These are phyloP conservation scores for Daedaleopsis nitida DNA, from an alignment of 768 basidiomycete genomes.

Conservation along the genomic window DNA sequence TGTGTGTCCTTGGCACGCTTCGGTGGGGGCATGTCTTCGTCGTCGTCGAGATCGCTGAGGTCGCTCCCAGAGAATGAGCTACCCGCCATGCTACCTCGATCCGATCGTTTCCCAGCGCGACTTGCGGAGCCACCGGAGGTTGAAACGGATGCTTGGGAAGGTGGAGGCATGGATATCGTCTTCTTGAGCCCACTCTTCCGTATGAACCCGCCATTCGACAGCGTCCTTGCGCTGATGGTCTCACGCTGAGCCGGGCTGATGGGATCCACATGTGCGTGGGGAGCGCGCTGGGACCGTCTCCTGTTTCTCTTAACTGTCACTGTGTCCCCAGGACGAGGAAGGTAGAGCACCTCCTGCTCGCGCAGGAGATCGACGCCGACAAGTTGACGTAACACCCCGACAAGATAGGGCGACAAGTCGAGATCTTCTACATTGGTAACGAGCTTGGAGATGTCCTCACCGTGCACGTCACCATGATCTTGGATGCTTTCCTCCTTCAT, in stretches of 20 bases:
- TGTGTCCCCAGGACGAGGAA: conserved; percentile 52
- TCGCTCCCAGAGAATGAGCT: conserved; percentile 21
- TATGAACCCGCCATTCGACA: background rate
- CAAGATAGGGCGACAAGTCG: conserved; percentile 52
- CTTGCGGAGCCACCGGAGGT: conserved; percentile 14
- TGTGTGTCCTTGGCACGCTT: conserved; percentile 9
- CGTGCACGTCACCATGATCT: conserved; percentile 60
- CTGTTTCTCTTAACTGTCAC: conserved; percentile 6
- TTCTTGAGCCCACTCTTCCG: background rate
- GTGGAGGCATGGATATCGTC: conserved; percentile 2
- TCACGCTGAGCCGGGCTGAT: conserved; percentile 3
- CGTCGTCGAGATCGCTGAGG: conserved; percentile 18
- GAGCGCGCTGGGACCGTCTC: conserved; percentile 2
- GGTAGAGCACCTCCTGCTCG: conserved; percentile 66
- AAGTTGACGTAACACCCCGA: conserved; percentile 59
- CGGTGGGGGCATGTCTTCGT: conserved; percentile 8
- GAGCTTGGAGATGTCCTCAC: conserved; percentile 47
- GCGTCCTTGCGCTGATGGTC: conserved; percentile 14
- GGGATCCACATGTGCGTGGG: background rate
- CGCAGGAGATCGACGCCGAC: conserved; percentile 66
- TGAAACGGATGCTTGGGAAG: conserved; percentile 16
- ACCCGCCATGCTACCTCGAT: conserved; percentile 10
- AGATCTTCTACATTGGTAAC: conserved; percentile 50
- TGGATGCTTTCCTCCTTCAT: conserved; percentile 59
- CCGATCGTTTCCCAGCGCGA: conserved; percentile 1